Conservation (phyloP, 805 yeast genomes). For the Candida succiphila region DNA sequence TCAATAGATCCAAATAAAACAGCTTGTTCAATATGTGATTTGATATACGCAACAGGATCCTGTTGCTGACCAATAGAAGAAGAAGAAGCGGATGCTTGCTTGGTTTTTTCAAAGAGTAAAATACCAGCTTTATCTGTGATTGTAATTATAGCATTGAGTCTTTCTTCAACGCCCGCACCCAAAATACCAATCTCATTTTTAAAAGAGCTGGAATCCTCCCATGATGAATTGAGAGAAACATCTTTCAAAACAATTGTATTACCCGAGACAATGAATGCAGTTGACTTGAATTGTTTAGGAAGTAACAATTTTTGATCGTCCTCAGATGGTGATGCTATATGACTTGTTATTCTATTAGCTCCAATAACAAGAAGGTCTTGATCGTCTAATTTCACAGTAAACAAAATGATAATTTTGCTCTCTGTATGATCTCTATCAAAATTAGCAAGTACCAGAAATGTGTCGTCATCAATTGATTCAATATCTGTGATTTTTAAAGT, state of each 20-base stretch:
- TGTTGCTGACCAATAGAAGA: not conserved
- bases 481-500: slow-evolving; percentile 54
- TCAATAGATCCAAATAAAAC: slow-evolving; percentile 42
- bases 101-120: slow-evolving; percentile 43
- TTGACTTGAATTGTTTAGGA: slow-evolving; percentile 40
- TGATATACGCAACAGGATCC: slow-evolving; percentile 28
- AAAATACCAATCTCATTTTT: slow-evolving; percentile 41
- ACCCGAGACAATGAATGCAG: slow-evolving; percentile 47
- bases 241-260: slow-evolving; percentile 61
- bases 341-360: slow-evolving; percentile 54
- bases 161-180: slow-evolving; percentile 37
- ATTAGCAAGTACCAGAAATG: slow-evolving; percentile 40
- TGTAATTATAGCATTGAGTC: slow-evolving; percentile 12
- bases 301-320: slow-evolving; percentile 43
- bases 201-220: slow-evolving; percentile 75
- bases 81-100: slow-evolving; percentile 11
- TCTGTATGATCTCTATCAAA: slow-evolving; percentile 23
- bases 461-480: slow-evolving; percentile 28
- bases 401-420: slow-evolving; percentile 34
- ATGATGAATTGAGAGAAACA: slow-evolving; percentile 33
- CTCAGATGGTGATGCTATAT: slow-evolving; percentile 18
- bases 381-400: slow-evolving; percentile 40
- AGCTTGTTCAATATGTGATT: slow-evolving; percentile 78
- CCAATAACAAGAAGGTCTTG: slow-evolving; percentile 49
- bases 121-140: slow-evolving; percentile 53